A percentile compares a stretch with the other conserved stretches of the same genome.
phyloP scores from a whole-genome alignment of 148 eudicot species.

The Pouteria glomerata region DNA sequence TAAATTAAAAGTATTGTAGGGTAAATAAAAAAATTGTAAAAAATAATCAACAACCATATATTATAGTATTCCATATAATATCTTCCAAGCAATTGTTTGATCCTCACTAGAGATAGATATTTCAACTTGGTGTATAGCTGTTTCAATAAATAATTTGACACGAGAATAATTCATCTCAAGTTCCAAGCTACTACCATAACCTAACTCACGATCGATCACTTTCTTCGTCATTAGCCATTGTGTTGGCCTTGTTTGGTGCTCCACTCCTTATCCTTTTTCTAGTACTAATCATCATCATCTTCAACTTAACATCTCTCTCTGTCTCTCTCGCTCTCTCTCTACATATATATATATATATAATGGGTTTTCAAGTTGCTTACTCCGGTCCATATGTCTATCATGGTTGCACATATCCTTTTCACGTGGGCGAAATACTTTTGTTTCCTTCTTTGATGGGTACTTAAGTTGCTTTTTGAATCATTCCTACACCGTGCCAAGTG shows the following conservation, averaged over 20 bases:
- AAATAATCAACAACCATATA: too few relatives aligned
- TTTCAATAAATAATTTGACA: neutral
- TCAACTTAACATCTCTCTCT: too few relatives aligned
- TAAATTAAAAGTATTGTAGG: too few relatives aligned
- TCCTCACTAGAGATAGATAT: conserved; percentile 15
- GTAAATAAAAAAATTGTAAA: too few relatives aligned
- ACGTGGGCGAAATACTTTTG: neutral
- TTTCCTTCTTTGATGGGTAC: neutral
- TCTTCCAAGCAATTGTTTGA: conserved; percentile 1
- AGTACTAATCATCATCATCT: conserved; percentile 2
- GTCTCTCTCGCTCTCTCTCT: too few relatives aligned
- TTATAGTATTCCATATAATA: conserved; percentile 24
- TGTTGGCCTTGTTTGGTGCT: conserved; percentile 5
- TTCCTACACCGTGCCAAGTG: neutral
- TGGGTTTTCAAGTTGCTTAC: neutral
- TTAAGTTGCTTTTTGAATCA: neutral
- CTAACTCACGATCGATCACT: conserved; percentile 3
- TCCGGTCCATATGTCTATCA: neutral
- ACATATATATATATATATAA: neutral
- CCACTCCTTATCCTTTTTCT: conserved; percentile 6
- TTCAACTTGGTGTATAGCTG: conserved; percentile 1
- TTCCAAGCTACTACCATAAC: neutral
- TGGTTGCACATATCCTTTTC: neutral
- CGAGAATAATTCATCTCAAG: conserved; percentile 2
- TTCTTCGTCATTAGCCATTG: neutral